Base-by-base conservation (phyloP, 1,139 yeast genomes). In the Nadsonia commutata region DNA sequence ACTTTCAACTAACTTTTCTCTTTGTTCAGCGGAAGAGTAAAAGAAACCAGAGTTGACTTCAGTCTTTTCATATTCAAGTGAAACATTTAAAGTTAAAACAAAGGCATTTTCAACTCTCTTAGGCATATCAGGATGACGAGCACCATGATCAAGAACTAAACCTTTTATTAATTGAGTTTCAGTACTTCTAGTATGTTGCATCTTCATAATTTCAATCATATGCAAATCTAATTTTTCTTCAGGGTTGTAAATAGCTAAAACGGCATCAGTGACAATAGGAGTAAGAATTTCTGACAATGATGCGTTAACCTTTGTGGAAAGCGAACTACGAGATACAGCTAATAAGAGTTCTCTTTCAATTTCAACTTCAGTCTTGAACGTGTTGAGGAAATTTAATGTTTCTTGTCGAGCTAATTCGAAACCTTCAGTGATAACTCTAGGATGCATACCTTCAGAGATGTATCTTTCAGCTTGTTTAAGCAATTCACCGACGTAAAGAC, bases 41-140 rank as follows among this genome's bases (percentile, higher is more conserved):
- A 79, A 93, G 62, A 93, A 90, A 4, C 97, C 93, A 2, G 95
- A 84, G 66, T 93, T 93, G 46, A 93, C 95, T 66, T 93, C 99
- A 38, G 96, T 85, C 69, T 93, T 93, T 60, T 93, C 99, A 62
- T 90, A 93, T 64, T 93, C 99, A 55, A 93, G 70, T 3, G 95
- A 83, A 39, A 93, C 98, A 61, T 93, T 93, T 56, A 93, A 71
- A 43, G 85, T 93, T 58, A 93, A 71, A 39, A 93, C 78, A 56
- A 76, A 70, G 1, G 96, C 95, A 62, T 90, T 84, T 52, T 76
- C 75, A 19, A 90, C 80, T 46, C 78, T 67, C 54, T 78, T 82
- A 46, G 98, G 98, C 99, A 93, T 93, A 63, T 90, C 98, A 38
- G 99, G 99, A 67, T 93, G 98, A 60, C 99, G 78, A 16, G 96